A percentile compares a stretch with the other conserved stretches of the same genome.
Evolutionary conservation across 1,139 yeast genomes (phyloP).

Genomic region (Hyphopichia burtonii): DNA sequence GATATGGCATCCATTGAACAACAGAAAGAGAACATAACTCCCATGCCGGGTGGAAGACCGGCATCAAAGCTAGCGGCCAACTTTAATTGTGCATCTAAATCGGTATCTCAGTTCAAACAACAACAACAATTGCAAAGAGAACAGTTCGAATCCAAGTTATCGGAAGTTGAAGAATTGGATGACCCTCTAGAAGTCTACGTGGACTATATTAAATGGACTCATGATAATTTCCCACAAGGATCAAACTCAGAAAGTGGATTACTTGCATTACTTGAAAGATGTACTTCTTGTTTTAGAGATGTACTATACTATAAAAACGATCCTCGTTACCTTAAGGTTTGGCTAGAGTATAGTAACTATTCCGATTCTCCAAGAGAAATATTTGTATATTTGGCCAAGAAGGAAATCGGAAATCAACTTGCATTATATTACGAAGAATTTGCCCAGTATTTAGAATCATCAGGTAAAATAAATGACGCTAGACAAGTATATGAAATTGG

Average conservation of each 20-base stretch:
- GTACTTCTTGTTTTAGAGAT: constrained; percentile 71
- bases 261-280: constrained; percentile 63
- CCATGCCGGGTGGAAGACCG: constrained; percentile 68
- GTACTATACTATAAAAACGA: constrained; percentile 72
- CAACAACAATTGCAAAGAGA: constrained; percentile 35
- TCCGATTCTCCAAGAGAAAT: constrained; percentile 73
- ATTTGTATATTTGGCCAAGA: constrained; percentile 69
- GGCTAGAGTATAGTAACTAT: constrained; percentile 74
- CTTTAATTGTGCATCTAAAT: constrained; percentile 22
- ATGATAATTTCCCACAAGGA: constrained; percentile 67
- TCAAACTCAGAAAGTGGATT: constrained; percentile 66
- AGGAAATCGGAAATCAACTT: constrained; percentile 66
- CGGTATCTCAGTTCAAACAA: constrained; percentile 21
- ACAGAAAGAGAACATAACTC: constrained; percentile 80
- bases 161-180: constrained; percentile 58
- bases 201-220: constrained; percentile 74
- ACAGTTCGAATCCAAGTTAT: constrained; percentile 43
- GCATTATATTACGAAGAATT: constrained; percentile 81
- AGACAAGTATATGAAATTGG: constrained; percentile 64
- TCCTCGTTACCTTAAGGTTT: constrained; percentile 71
- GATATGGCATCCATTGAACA: constrained; percentile 56
- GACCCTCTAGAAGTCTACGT: constrained; percentile 79
- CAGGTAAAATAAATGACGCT: constrained; percentile 58
- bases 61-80: constrained; percentile 56
- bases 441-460: constrained; percentile 62